Percentiles rank a stretch among this genome's conserved stretches.
Conservation (phyloP, 257 asterid genomes). For the Nicotiana tomentosiformis region DNA sequence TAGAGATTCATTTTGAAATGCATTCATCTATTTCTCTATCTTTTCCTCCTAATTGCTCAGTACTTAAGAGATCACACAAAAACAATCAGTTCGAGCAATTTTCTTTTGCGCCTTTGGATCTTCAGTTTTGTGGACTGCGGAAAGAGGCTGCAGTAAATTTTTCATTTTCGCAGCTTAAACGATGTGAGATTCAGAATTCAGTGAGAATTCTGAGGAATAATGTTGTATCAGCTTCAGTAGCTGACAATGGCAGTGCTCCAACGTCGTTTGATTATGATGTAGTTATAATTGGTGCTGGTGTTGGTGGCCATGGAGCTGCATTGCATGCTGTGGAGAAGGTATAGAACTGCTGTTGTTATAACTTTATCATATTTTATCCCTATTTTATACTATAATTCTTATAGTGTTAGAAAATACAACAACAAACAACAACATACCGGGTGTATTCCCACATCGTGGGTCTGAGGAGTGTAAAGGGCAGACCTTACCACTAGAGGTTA, state of each 20-base stretch:
- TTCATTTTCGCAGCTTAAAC: slow-evolving; percentile 21
- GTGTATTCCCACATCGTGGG: too few species aligned
- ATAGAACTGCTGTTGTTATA: neutral
- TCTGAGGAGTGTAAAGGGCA: too few species aligned
- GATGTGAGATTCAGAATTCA: slow-evolving; percentile 9
- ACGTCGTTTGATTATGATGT: slow-evolving; percentile 77
- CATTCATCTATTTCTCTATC: slow-evolving; percentile 51
- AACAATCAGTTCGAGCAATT: slow-evolving; percentile 18
- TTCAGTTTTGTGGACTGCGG: slow-evolving; percentile 74
- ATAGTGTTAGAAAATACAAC: too few species aligned
- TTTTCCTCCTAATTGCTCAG: slow-evolving; percentile 32
- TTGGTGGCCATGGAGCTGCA: slow-evolving; percentile 98
- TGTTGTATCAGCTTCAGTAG: slow-evolving; percentile 34
- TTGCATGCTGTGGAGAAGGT: slow-evolving; percentile 95
- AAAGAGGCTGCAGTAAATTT: slow-evolving; percentile 44
- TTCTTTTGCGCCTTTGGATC: slow-evolving; percentile 13
- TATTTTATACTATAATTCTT: too few species aligned
- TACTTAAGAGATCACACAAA: neutral
- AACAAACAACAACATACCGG: too few species aligned
- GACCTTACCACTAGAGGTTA: too few species aligned
- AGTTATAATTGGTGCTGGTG: slow-evolving; percentile 94
- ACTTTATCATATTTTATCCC: neutral
- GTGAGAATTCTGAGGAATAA: slow-evolving; percentile 2
- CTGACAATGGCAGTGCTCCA: slow-evolving; percentile 48
- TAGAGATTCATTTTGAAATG: slow-evolving; percentile 25